These are phyloP conservation scores for Gracilaria caudata DNA, from an alignment of 23 red algal genomes.

Conservation along the genomic window DNA sequence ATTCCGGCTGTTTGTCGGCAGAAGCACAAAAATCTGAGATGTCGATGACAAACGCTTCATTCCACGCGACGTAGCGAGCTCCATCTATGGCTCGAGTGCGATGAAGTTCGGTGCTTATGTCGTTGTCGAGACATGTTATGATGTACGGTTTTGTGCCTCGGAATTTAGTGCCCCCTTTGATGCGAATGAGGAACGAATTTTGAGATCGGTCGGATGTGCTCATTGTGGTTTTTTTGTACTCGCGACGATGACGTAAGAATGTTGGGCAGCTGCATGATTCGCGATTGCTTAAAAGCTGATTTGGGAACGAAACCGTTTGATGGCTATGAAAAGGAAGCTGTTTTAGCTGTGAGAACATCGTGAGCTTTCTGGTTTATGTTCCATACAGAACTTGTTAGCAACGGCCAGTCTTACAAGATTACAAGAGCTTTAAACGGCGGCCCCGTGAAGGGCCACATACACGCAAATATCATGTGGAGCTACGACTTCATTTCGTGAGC, in stretches of 20 bases:
- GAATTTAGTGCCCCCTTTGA: neutral
- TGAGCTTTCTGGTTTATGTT: neutral
- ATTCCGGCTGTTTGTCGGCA: neutral
- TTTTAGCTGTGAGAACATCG: neutral
- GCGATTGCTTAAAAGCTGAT: neutral
- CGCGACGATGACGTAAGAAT: neutral
- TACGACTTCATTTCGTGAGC: neutral
- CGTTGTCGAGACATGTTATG: slow-evolving; percentile 9
- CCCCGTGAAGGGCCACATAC: neutral
- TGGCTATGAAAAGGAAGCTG: neutral
- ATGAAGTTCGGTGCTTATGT: neutral
- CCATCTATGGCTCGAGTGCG: slow-evolving; percentile 22
- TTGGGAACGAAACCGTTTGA: neutral
- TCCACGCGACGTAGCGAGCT: slow-evolving; percentile 8
- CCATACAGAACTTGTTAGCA: neutral
- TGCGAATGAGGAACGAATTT: slow-evolving; percentile 5
- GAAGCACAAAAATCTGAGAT: neutral
- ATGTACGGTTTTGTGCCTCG: slow-evolving; percentile 14
- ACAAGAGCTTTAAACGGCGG: neutral
- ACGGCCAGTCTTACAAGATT: neutral
- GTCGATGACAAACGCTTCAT: slow-evolving; percentile 21
- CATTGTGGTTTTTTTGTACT: neutral
- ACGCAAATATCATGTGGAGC: neutral
- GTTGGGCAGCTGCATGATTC: neutral
- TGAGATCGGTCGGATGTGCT: neutral